Base-by-base conservation (phyloP, 768 basidiomycete species). In the Crepidotus variabilis region DNA sequence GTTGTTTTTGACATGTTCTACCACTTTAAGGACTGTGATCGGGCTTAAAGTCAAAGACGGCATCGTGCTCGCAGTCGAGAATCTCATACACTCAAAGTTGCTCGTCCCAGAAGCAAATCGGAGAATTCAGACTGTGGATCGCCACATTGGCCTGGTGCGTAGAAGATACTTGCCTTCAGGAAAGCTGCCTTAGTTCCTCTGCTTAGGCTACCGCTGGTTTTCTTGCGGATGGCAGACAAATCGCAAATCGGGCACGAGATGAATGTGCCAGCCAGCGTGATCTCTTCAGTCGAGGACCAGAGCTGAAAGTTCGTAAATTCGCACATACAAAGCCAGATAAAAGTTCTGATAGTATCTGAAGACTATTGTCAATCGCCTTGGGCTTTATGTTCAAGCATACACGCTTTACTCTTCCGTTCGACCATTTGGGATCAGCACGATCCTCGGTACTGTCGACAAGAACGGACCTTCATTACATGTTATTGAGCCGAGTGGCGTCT, bases 331-430 rank as follows among this genome's bases (percentile, higher is more conserved):
- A 23, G 14, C 51, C 18, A 7, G 11, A 21, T 56, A 14, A 21
- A 18, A 14, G 51, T 54, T 18, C 50, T 21, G 28, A 52, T 24
- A 36, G 21, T 21, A 16, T 46, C 20, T 35, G 23, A 55, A 78
- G 77, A 63, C 64, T 48, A 61, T 77, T 20, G 72, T 89, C 53
- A 89, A 92, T 67, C 89, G 95, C 57, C 66, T 99, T 47, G 87
- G 90, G 1, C 79, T 84, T n/a, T 96, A 92, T 70, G 87, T 92
- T 8, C 97, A 99, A 75, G 86, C 87, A 46, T 98, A 98, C 75
- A 99, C 97, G 6, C 85, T 98, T 39, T 98, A 98, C 75, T 98
- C 95, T 1, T 98, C 95, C 21, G 96, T 98, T 35, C 87, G 97
- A 39, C 97, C 97, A 0, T 98, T 98, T 65, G 97, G 96, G 18